phyloP scores from a whole-genome alignment of 2,329 filamentous ascomycete genomes.

The Aspergillus phoenicis region DNA sequence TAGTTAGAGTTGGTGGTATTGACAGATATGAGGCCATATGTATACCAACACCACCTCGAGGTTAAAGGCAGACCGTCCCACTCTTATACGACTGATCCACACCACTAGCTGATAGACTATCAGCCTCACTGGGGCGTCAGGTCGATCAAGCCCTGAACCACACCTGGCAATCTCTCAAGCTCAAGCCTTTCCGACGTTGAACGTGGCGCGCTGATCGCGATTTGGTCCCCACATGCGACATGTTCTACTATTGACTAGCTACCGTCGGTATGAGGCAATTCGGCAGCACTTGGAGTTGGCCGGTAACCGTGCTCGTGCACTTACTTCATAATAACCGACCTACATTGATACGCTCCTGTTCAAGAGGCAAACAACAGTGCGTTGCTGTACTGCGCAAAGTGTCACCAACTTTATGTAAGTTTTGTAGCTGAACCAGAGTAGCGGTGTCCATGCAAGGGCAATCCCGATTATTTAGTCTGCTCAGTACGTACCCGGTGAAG shows the following conservation, averaged over 20 bases:
- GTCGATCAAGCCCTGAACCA: conserved; percentile 1
- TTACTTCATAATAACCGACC: background rate
- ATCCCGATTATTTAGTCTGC: conserved; percentile 14
- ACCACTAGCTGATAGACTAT: conserved; percentile 1
- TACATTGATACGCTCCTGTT: background rate
- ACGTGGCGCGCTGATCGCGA: conserved; percentile 17
- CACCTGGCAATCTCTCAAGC: background rate
- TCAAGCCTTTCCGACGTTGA: conserved; percentile 13
- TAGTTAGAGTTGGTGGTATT: background rate
- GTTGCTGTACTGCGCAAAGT: background rate
- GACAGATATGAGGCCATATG: background rate
- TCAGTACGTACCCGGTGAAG: conserved; percentile 1
- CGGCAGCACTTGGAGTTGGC: background rate
- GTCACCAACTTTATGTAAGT: background rate
- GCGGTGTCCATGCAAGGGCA: conserved; percentile 17
- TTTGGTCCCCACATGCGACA: background rate
- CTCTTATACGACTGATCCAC: conserved; percentile 2
- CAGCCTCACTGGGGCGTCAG: conserved; percentile 12
- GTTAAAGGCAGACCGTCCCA: background rate
- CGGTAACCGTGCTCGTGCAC: background rate
- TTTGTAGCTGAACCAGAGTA: conserved; percentile 1
- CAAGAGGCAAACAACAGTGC: background rate
- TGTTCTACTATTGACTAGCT: background rate
- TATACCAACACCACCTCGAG: background rate
- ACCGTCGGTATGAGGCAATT: background rate